Evolutionary conservation across 2,329 filamentous ascomycete genomes (phyloP).

Genomic region (Elsinoe batatas): DNA sequence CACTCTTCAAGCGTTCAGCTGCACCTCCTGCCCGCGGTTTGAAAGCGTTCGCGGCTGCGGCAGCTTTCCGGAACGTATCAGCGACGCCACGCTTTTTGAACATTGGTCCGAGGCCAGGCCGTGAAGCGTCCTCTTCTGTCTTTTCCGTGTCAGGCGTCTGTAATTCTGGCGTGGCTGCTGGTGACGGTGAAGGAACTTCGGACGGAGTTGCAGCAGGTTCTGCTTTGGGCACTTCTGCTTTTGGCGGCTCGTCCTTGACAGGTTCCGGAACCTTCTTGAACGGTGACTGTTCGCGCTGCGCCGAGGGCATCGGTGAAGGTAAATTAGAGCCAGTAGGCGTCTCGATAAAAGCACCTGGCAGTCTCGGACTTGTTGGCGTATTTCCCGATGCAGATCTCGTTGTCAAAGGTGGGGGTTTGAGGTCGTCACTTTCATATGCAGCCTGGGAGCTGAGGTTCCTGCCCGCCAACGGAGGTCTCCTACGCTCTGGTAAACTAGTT

Average conservation of each 20-base stretch:
- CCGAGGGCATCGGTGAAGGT: conserved; percentile 1
- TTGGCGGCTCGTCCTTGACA: not conserved
- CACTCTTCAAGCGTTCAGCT: conserved; percentile 56
- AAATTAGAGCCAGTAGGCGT: conserved; percentile 15
- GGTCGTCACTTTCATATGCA: conserved; percentile 18
- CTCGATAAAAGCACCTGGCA: conserved; percentile 15
- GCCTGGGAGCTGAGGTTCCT: conserved; percentile 20
- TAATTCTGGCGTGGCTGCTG: conserved; percentile 12
- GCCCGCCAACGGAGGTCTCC: conserved; percentile 57
- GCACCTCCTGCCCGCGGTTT: conserved; percentile 83
- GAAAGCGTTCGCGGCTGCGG: conserved; percentile 62
- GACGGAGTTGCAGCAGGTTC: conserved; percentile 10
- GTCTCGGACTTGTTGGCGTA: conserved; percentile 11
- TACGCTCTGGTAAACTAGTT: conserved; percentile 45
- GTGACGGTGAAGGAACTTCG: conserved; percentile 11
- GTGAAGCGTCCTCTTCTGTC: conserved; percentile 41
- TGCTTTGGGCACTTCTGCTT: not conserved
- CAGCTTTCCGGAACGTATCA: conserved; percentile 69
- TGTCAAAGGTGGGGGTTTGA: conserved; percentile 24
- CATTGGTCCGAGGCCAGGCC: conserved; percentile 85
- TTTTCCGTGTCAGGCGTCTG: conserved; percentile 11
- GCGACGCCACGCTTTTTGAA: conserved; percentile 71
- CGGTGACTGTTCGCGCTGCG: conserved; percentile 7
- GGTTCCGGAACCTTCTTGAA: conserved; percentile 2
- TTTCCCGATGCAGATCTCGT: conserved; percentile 14